A percentile compares a stretch with the other conserved stretches of the same genome.
Conservation (phyloP, 257 asterid genomes). For the Solanum peruvianum region DNA sequence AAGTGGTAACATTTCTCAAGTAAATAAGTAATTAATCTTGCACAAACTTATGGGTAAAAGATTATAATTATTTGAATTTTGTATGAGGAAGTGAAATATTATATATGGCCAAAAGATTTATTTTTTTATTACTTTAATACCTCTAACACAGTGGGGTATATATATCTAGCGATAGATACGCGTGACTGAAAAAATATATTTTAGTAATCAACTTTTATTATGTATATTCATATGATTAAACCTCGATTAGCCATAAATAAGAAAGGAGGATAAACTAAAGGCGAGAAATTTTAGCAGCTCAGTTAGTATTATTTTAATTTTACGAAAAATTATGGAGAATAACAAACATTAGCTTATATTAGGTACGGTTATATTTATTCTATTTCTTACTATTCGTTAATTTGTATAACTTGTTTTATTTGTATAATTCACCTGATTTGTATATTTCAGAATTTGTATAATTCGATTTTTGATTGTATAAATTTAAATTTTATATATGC, state of each 20-base stretch:
- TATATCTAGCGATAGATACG: background rate
- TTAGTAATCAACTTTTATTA: background rate
- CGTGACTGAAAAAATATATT: background rate
- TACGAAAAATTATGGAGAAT: background rate
- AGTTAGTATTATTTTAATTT: background rate
- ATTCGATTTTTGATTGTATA: too few relatives aligned
- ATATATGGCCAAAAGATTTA: background rate
- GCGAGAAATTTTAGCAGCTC: too few relatives aligned
- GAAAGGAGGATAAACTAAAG: background rate
- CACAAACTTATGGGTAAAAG: background rate
- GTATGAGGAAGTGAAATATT: background rate
- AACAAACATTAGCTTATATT: too few relatives aligned
- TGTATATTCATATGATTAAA: background rate
- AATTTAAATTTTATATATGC: too few relatives aligned
- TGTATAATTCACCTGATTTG: too few relatives aligned
- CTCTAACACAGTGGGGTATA: background rate
- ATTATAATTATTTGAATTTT: background rate
- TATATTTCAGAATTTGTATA: too few relatives aligned
- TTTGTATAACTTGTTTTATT: too few relatives aligned
- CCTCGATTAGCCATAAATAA: background rate
- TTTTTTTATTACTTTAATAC: background rate
- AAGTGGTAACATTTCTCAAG: background rate
- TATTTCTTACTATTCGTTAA: too few relatives aligned
- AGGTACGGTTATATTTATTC: too few relatives aligned
- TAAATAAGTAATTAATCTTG: background rate